Percentiles rank a stretch among this genome's conserved stretches.
phyloP scores from a whole-genome alignment of 768 basidiomycete species.

The Boletus coccyginus region DNA sequence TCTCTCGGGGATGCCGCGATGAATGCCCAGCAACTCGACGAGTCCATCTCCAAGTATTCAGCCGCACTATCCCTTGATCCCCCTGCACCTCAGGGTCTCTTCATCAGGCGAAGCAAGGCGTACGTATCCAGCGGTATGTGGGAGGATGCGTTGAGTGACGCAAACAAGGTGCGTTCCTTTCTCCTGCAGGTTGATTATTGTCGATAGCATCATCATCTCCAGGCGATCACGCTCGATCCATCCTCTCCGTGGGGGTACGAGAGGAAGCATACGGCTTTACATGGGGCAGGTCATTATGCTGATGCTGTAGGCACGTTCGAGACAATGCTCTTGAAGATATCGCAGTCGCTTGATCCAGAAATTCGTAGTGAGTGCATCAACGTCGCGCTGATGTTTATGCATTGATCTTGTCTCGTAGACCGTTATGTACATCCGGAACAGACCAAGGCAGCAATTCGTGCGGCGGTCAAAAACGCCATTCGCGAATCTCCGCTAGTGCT shows the following conservation, averaged over 20 bases:
- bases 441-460: neutral
- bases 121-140: neutral
- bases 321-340: conserved; percentile 1
- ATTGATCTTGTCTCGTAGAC: neutral
- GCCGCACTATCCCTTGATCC: neutral
- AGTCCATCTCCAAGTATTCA: neutral
- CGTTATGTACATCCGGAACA: neutral
- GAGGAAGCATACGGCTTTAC: neutral
- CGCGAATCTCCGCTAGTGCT: conserved; percentile 5
- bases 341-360: neutral
- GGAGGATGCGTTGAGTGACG: neutral
- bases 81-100: neutral
- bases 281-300: neutral
- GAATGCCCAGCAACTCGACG: neutral
- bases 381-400: neutral
- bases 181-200: neutral
- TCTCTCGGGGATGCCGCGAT: neutral
- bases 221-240: neutral
- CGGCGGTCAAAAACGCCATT: neutral
- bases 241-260: neutral
- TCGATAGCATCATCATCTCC: neutral
- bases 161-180: neutral
- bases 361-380: neutral
- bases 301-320: neutral
- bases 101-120: neutral